Conservation (phyloP, 1,139 yeast species). For the Diutina pseudorugosa region DNA sequence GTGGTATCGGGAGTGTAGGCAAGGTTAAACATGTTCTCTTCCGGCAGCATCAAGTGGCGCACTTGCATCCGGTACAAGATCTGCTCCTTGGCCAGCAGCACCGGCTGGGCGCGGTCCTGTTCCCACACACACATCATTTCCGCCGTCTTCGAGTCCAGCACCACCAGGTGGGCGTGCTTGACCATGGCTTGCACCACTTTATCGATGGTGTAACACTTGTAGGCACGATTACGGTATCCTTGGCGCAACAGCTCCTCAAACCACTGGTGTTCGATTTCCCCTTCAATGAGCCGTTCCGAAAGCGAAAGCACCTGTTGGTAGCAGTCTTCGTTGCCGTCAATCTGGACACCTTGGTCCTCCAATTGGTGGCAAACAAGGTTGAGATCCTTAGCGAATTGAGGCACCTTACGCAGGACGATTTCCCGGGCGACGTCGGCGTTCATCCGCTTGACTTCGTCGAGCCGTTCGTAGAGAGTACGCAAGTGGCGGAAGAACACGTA, state of each 20-base stretch:
- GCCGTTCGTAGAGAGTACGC: conserved; percentile 69
- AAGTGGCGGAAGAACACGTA: conserved; percentile 85
- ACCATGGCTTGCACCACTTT: conserved; percentile 85
- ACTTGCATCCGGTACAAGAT: conserved; percentile 84
- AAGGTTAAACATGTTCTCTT: conserved; percentile 88
- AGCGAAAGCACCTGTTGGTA: conserved; percentile 66
- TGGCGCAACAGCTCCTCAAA: conserved; percentile 93
- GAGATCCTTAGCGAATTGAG: conserved; percentile 81
- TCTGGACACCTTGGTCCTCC: conserved; percentile 66
- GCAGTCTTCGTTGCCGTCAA: conserved; percentile 55
- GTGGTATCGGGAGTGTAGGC: conserved; percentile 46
- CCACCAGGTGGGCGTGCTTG: conserved; percentile 73
- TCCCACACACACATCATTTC: conserved; percentile 77
- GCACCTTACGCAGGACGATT: conserved; percentile 49
- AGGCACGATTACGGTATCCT: conserved; percentile 89
- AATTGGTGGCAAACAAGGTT: conserved; percentile 74
- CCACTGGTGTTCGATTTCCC: conserved; percentile 89
- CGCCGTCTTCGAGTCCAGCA: conserved; percentile 72
- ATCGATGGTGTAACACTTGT: conserved; percentile 83
- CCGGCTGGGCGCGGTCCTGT: conserved; percentile 50
- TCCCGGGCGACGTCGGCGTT: conserved; percentile 61
- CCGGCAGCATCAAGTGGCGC: conserved; percentile 65
- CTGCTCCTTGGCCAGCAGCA: conserved; percentile 77
- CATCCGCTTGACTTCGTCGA: conserved; percentile 62
- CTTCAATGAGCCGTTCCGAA: conserved; percentile 72